Evolutionary conservation across 768 basidiomycete genomes (phyloP).

Genomic region (Tremella mesenterica): DNA sequence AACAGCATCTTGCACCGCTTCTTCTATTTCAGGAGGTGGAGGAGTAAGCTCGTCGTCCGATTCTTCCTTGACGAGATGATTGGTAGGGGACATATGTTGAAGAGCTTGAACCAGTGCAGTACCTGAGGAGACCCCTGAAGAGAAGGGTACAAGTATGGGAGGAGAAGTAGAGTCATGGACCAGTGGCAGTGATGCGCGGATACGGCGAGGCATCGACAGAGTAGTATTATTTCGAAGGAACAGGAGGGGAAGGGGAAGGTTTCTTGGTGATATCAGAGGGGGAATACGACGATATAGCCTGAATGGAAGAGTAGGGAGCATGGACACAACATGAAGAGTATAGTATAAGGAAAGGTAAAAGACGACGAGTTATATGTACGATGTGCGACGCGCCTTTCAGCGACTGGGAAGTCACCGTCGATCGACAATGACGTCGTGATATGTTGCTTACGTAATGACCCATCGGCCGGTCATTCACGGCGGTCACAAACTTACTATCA

Average conservation of each 20-base stretch:
- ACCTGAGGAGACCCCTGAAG: neutral
- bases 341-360: too few species aligned
- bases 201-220: neutral
- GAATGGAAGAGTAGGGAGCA: neutral
- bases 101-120: slow-evolving; percentile 23
- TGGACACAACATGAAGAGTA: too few species aligned
- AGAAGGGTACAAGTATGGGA: neutral
- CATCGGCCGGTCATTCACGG: too few species aligned
- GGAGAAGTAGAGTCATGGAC: neutral
- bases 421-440: too few species aligned
- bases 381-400: too few species aligned
- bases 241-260: too few species aligned
- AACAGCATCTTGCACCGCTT: neutral
- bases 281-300: neutral
- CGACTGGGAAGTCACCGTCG: too few species aligned
- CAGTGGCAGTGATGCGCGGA: neutral
- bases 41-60: slow-evolving; percentile 21
- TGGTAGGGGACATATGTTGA: slow-evolving; percentile 20
- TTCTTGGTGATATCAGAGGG: neutral
- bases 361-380: too few species aligned
- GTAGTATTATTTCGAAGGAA: too few species aligned
- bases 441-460: too few species aligned
- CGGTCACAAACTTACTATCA: too few species aligned
- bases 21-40: slow-evolving; percentile 3
- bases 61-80: neutral